A percentile compares a stretch with the other conserved stretches of the same genome.
Evolutionary conservation across 202 grass and related monocot genomes (phyloP).

Genomic region (Musa balbisiana): DNA sequence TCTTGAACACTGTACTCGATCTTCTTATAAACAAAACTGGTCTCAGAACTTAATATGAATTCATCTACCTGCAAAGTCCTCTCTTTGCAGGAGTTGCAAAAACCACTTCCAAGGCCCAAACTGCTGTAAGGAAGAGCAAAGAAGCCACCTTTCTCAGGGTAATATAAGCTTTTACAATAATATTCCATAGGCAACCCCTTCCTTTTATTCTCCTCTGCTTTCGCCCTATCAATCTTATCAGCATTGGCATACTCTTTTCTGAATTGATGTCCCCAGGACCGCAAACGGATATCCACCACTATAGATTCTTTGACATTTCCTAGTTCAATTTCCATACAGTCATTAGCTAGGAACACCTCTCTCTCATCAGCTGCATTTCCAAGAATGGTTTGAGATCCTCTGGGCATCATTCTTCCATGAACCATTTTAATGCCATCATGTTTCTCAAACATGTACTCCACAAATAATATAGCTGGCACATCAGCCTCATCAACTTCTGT

Average conservation of each 20-base stretch:
- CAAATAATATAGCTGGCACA: conserved; percentile 50
- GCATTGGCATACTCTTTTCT: conserved; percentile 74
- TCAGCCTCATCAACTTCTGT: conserved; percentile 64
- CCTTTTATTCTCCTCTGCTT: conserved; percentile 75
- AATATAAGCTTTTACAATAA: conserved; percentile 84
- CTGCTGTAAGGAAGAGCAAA: conserved; percentile 62
- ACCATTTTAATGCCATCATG: conserved; percentile 58
- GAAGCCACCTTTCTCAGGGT: conserved; percentile 82
- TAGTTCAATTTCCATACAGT: conserved; percentile 90
- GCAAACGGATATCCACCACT: conserved; percentile 51
- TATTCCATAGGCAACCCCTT: conserved; percentile 72
- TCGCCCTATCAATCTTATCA: conserved; percentile 54
- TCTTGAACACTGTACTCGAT: conserved; percentile 66
- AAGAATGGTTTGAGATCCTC: conserved; percentile 71
- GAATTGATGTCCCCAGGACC: conserved; percentile 76
- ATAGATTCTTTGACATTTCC: conserved; percentile 67
- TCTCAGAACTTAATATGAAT: conserved; percentile 51
- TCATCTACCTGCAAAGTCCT: conserved; percentile 47
- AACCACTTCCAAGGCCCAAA: conserved; percentile 71
- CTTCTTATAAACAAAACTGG: conserved; percentile 55
- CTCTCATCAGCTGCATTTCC: conserved; percentile 96
- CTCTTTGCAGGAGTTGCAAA: conserved; percentile 71
- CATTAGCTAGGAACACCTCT: conserved; percentile 78
- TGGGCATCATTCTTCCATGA: conserved; percentile 72
- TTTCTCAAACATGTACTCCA: conserved; percentile 93